phyloP scores from a whole-genome alignment of 192 early-diverging fungal species.

The Rhizophagus clarus region DNA sequence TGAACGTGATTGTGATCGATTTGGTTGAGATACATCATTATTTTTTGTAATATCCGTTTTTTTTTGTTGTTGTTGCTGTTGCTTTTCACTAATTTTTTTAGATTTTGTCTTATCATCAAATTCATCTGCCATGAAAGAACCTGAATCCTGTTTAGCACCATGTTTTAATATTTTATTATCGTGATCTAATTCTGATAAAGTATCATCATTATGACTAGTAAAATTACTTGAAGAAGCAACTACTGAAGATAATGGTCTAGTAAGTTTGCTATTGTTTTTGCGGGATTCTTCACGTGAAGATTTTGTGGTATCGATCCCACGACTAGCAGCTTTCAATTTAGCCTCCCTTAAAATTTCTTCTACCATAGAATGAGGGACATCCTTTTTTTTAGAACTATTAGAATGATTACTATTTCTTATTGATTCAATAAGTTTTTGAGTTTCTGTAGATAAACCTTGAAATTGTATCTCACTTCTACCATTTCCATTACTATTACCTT shows the following conservation, averaged over 20 bases:
- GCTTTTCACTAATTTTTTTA: not conserved
- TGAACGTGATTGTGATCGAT: not conserved
- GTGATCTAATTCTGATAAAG: not conserved
- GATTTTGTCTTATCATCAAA: not conserved
- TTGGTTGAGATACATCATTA: not conserved
- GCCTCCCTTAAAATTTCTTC: constrained; percentile 26
- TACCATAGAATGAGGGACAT: not conserved
- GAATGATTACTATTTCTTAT: not conserved
- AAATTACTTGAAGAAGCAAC: not conserved
- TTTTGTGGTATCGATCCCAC: not conserved
- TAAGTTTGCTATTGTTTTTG: not conserved
- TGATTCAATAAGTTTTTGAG: constrained; percentile 24
- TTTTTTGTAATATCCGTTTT: not conserved
- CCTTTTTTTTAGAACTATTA: not conserved
- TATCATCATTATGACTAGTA: not conserved
- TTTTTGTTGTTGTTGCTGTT: not conserved
- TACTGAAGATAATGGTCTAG: not conserved
- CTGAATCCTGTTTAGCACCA: not conserved
- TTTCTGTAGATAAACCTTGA: constrained; percentile 10
- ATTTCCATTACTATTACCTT: not conserved
- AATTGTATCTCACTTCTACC: not conserved
- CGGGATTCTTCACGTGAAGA: not conserved
- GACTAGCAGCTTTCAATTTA: not conserved
- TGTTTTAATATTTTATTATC: not conserved
- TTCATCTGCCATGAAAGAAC: constrained; percentile 2